Evolutionary conservation across 805 yeast genomes (phyloP).

Genomic region (Wickerhamiella kurtzmanii): DNA sequence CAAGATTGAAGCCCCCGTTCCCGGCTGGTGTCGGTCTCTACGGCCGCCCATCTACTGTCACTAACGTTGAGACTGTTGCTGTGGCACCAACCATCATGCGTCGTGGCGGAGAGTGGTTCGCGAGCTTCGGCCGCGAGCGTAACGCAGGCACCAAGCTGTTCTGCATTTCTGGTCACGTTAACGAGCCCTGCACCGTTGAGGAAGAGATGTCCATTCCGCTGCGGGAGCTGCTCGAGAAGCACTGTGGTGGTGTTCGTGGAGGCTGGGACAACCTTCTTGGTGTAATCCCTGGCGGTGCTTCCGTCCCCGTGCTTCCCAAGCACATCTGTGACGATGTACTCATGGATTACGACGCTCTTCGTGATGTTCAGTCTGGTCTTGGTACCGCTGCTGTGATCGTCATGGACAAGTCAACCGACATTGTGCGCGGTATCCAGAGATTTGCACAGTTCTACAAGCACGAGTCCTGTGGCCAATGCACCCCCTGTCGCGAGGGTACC

Average conservation of each 20-base stretch:
- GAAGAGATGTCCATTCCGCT: slow-evolving; percentile 89
- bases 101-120: slow-evolving; percentile 83
- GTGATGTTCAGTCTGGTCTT: slow-evolving; percentile 73
- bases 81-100: slow-evolving; percentile 83
- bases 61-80: slow-evolving; percentile 83
- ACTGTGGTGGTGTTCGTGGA: slow-evolving; percentile 82
- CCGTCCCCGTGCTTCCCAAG: slow-evolving; percentile 70
- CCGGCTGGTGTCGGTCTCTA: slow-evolving; percentile 89
- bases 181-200: slow-evolving; percentile 85
- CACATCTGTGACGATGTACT: slow-evolving; percentile 51
- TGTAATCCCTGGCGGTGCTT: slow-evolving; percentile 81
- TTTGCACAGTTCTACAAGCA: slow-evolving; percentile 75
- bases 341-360: slow-evolving; percentile 81
- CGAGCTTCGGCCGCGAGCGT: slow-evolving; percentile 70
- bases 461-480: slow-evolving; percentile 90
- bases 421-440: slow-evolving; percentile 75
- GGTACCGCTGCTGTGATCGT: slow-evolving; percentile 92
- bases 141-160: slow-evolving; percentile 72
- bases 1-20: slow-evolving; percentile 87
- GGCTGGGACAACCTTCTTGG: slow-evolving; percentile 89
- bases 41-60: slow-evolving; percentile 84
- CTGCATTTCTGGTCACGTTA: slow-evolving; percentile 83
- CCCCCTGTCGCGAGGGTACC: slow-evolving; percentile 91
- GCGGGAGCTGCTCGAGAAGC: slow-evolving; percentile 68
- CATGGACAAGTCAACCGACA: slow-evolving; percentile 75